These are phyloP conservation scores for Rhizophora mangle DNA, from an alignment of 345 rosid species.

Conservation along the genomic window DNA sequence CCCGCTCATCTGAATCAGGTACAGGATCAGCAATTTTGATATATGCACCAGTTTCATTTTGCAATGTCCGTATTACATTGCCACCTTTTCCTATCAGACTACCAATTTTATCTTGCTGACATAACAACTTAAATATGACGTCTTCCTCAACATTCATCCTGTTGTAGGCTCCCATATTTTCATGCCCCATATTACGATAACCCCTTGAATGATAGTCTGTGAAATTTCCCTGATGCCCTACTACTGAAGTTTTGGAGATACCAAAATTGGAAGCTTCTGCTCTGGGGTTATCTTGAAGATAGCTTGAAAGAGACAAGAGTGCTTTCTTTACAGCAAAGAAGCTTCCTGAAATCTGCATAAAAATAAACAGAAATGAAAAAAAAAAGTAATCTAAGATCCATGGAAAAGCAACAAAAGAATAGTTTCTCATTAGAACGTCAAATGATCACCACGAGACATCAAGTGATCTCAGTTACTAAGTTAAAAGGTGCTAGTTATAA, in stretches of 20 bases:
- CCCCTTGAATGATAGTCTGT: conserved; percentile 51
- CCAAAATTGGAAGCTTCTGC: conserved; percentile 28
- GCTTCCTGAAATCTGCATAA: conserved; percentile 53
- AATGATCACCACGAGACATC: too few species aligned
- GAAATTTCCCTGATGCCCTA: conserved; percentile 39
- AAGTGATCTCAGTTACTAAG: too few species aligned
- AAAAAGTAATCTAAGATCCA: not conserved
- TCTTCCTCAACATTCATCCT: conserved; percentile 61
- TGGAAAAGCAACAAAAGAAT: not conserved
- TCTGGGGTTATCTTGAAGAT: conserved; percentile 49
- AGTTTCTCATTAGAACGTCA: too few species aligned
- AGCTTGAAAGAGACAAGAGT: conserved; percentile 44
- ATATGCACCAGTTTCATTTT: conserved; percentile 69
- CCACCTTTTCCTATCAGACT: conserved; percentile 85
- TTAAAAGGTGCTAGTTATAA: too few species aligned
- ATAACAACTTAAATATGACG: conserved; percentile 53
- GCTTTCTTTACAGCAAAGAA: conserved; percentile 57
- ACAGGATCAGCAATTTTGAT: conserved; percentile 60
- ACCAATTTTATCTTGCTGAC: conserved; percentile 74
- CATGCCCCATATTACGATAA: conserved; percentile 49
- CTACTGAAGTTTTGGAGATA: conserved; percentile 20
- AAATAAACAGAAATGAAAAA: not conserved
- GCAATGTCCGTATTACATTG: conserved; percentile 49
- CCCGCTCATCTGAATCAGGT: conserved; percentile 60
- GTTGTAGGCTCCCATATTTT: conserved; percentile 41